These are phyloP conservation scores for Ganoderma lucidum DNA, from an alignment of 1,284 basidiomycete species.

Conservation along the genomic window DNA sequence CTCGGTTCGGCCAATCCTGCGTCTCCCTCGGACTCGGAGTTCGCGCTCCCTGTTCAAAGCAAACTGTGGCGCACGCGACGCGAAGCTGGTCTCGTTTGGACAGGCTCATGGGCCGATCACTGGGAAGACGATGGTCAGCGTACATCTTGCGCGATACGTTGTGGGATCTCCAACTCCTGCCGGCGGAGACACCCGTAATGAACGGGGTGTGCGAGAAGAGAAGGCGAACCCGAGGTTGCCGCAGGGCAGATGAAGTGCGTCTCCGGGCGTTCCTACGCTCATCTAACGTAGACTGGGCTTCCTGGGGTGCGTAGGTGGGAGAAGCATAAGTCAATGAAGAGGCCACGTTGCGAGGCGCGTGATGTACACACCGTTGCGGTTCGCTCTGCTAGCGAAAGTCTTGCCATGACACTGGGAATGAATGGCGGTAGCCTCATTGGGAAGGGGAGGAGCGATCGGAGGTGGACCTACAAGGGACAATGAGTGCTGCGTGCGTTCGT, in stretches of 20 bases:
- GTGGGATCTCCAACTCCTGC: not conserved
- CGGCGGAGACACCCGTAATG: not conserved
- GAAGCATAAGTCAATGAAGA: not conserved
- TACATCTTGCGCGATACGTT: not conserved
- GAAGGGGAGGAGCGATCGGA: slow-evolving; percentile 1
- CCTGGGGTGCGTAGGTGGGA: not conserved
- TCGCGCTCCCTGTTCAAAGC: not conserved
- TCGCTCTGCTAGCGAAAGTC: not conserved
- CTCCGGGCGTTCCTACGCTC: not conserved
- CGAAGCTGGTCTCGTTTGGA: not conserved
- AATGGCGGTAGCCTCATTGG: not conserved
- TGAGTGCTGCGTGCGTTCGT: slow-evolving; percentile 1
- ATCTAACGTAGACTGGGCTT: slow-evolving; percentile 2
- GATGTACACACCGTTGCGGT: not conserved
- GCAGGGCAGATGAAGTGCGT: slow-evolving; percentile 5
- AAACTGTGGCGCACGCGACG: not conserved
- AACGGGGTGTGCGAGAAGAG: not conserved
- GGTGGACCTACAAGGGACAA: slow-evolving; percentile 10
- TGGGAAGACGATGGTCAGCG: not conserved
- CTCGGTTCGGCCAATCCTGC: not conserved
- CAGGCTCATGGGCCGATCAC: not conserved
- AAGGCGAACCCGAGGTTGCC: not conserved
- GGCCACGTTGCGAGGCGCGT: slow-evolving; percentile 3
- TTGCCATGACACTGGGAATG: not conserved
- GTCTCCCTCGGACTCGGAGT: not conserved